A percentile compares a stretch with the other conserved stretches of the same genome.
Conservation (phyloP, 2,329 filamentous ascomycete genomes). For the Chrysoporthe deuterocubensis region DNA sequence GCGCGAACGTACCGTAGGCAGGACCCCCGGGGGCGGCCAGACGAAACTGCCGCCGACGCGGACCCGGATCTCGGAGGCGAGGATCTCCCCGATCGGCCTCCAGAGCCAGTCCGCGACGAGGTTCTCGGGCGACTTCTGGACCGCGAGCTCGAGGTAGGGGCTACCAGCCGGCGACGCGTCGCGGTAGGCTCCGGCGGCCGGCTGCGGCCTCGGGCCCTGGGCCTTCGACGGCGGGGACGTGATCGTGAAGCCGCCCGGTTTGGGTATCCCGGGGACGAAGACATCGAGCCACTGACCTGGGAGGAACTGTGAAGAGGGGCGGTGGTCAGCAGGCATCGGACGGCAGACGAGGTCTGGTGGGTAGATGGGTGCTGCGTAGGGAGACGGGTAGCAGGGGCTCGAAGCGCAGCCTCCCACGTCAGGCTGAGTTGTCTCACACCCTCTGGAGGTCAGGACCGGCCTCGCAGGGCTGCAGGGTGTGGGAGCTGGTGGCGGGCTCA, state of each 20-base stretch:
- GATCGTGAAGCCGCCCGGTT: constrained; percentile 86
- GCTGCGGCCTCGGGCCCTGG: not conserved
- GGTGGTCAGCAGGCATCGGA: constrained; percentile 27
- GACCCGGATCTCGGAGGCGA: constrained; percentile 63
- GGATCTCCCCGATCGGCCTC: constrained; percentile 58
- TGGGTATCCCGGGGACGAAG: constrained; percentile 68
- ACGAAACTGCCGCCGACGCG: constrained; percentile 81
- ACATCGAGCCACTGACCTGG: constrained; percentile 91
- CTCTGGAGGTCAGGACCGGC: not conserved
- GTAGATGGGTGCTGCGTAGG: not conserved
- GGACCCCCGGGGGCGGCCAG: constrained; percentile 67
- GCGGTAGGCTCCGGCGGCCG: not conserved
- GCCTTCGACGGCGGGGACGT: constrained; percentile 72
- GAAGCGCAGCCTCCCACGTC: not conserved
- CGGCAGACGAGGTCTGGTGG: not conserved
- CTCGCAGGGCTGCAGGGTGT: too few species aligned
- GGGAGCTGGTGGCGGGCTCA: constrained; percentile 36
- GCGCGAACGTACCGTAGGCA: constrained; percentile 33
- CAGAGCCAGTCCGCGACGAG: constrained; percentile 79
- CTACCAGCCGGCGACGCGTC: not conserved
- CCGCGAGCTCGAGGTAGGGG: constrained; percentile 74
- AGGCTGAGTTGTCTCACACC: not conserved
- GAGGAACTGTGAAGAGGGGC: constrained; percentile 61
- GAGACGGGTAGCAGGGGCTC: not conserved
- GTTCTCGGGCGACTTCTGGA: constrained; percentile 73